A percentile compares a stretch with the other conserved stretches of the same genome.
Evolutionary conservation across 768 basidiomycete genomes (phyloP).

Genomic region (Hypsizygus marmoreus): DNA sequence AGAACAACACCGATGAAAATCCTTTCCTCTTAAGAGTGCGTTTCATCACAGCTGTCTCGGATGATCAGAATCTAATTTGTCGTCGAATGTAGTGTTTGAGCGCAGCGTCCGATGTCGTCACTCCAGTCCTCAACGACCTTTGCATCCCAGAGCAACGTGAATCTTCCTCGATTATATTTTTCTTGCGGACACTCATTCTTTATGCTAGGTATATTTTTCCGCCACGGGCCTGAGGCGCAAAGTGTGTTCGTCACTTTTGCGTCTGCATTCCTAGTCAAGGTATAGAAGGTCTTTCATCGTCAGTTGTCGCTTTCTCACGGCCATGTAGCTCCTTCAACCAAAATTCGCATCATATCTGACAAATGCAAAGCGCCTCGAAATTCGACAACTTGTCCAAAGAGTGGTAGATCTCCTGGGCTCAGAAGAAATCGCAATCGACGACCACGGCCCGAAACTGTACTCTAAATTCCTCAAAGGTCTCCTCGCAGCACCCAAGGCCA

Average conservation of each 20-base stretch:
- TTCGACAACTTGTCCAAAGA: slow-evolving; percentile 62
- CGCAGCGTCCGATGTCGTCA: slow-evolving; percentile 68
- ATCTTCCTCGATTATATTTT: slow-evolving; percentile 19
- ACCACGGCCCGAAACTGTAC: slow-evolving; percentile 81
- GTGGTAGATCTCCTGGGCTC: slow-evolving; percentile 69
- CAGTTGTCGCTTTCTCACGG: slow-evolving; percentile 1
- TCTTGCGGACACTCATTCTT: slow-evolving; percentile 2
- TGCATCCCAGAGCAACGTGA: slow-evolving; percentile 57
- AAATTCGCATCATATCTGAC: slow-evolving; percentile 66
- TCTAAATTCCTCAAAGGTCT: slow-evolving; percentile 77
- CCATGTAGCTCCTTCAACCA: slow-evolving; percentile 70
- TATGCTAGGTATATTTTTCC: slow-evolving; percentile 51
- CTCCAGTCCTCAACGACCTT: slow-evolving; percentile 59
- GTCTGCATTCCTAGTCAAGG: slow-evolving; percentile 82
- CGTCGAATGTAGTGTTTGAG: slow-evolving; percentile 60
- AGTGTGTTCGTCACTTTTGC: slow-evolving; percentile 82
- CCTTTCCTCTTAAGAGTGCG: slow-evolving; percentile 67
- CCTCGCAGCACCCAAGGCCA: slow-evolving; percentile 58
- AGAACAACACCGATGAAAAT: slow-evolving; percentile 60
- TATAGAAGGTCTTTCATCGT: slow-evolving; percentile 24
- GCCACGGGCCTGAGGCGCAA: slow-evolving; percentile 79
- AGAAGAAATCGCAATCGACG: slow-evolving; percentile 75
- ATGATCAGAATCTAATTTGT: slow-evolving; percentile 6
- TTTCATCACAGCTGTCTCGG: slow-evolving; percentile 10
- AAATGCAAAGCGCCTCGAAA: slow-evolving; percentile 58